A percentile compares a stretch with the other conserved stretches of the same genome.
These are phyloP conservation scores for Diophrys sp. DNA, from an alignment of 73 alveolate species.

Conservation along the genomic window DNA sequence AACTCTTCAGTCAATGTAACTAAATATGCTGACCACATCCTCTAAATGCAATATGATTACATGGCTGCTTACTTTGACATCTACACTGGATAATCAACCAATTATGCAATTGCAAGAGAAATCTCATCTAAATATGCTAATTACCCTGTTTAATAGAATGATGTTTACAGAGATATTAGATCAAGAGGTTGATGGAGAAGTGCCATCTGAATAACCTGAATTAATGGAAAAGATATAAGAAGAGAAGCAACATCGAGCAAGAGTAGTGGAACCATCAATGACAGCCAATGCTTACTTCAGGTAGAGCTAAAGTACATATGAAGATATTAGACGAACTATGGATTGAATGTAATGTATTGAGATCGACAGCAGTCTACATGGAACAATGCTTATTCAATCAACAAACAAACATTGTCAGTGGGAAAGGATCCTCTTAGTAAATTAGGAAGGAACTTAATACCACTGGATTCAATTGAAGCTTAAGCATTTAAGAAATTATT, in stretches of 20 bases:
- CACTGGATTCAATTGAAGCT: slow-evolving; percentile 49
- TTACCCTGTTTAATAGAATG: slow-evolving; percentile 72
- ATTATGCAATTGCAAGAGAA: slow-evolving; percentile 64
- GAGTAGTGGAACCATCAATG: slow-evolving; percentile 11
- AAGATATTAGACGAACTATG: slow-evolving; percentile 42
- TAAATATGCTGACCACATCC: slow-evolving; percentile 11
- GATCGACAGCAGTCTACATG: slow-evolving; percentile 47
- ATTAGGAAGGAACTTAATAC: slow-evolving; percentile 30
- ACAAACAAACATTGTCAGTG: slow-evolving; percentile 29
- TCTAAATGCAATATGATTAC: slow-evolving; percentile 71
- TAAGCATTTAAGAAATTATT: slow-evolving; percentile 32
- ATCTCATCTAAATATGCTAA: slow-evolving; percentile 70
- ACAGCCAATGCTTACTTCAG: slow-evolving; percentile 24
- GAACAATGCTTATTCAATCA: slow-evolving; percentile 52
- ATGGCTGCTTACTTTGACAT: slow-evolving; percentile 82
- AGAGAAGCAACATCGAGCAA: slow-evolving; percentile 8
- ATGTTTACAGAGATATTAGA: slow-evolving; percentile 77
- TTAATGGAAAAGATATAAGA: slow-evolving; percentile 33
- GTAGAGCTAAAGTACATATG: slow-evolving; percentile 30
- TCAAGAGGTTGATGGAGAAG: slow-evolving; percentile 67
- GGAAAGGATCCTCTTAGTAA: slow-evolving; percentile 44
- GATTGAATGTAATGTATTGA: slow-evolving; percentile 62
- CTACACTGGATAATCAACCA: slow-evolving; percentile 51
- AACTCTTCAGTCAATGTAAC: slow-evolving; percentile 8
- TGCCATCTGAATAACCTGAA: slow-evolving; percentile 8